Base-by-base conservation (phyloP, 2,329 filamentous ascomycete genomes). In the Neofusicoccum parvum region DNA sequence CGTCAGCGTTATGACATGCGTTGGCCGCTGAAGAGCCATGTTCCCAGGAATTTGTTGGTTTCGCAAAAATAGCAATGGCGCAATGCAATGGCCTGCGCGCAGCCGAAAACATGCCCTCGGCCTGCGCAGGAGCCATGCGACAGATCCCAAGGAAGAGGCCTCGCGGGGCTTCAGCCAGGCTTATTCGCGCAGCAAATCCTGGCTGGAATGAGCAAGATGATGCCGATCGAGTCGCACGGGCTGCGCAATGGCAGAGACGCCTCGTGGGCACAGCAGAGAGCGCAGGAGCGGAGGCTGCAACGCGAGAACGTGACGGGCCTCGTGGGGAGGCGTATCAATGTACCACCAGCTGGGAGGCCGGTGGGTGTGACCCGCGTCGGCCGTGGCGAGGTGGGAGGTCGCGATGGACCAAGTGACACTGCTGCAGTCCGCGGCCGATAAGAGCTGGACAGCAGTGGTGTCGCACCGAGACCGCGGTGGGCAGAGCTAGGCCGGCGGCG, bases 241-340 rank as follows among this genome's bases (percentile, higher is more conserved):
- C 41, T 59, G 27, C 15, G n/a, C 20, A 9, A 48, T 46, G 41
- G 15, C 53, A 58, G 32, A 46, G 17, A 17, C 37, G 53, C 53
- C 53, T 34, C n/a, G 53, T 23, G 23, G 53, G 23, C 15, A 45
- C 51, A 56, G 20, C 37, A 56, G 36, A 11, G 5, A 5, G 36
- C 36, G 53, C 39, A n/a, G 39, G 32, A n/a, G 23, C 54, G 32
- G 56, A 60, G 3, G n/a, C 41, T 59, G 54, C 54, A 59, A 2
- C 15, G 41, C 54, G 54, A 59, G 23, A 60, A 60, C 43, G 43
- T 60, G 56, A 60, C 56, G 43, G 56, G n/a, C 27, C 56, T 48
- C 56, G 56, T 60, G 56, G 56, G 17, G 56, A 37, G 43, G 43
- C 27, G 56, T 17, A 17, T 6, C 36, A 2, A 32, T 11, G 53